Percentiles rank a stretch among this genome's conserved stretches.
Conservation (phyloP, 176 grass and related monocot genomes). For the Raddia distichophylla region DNA sequence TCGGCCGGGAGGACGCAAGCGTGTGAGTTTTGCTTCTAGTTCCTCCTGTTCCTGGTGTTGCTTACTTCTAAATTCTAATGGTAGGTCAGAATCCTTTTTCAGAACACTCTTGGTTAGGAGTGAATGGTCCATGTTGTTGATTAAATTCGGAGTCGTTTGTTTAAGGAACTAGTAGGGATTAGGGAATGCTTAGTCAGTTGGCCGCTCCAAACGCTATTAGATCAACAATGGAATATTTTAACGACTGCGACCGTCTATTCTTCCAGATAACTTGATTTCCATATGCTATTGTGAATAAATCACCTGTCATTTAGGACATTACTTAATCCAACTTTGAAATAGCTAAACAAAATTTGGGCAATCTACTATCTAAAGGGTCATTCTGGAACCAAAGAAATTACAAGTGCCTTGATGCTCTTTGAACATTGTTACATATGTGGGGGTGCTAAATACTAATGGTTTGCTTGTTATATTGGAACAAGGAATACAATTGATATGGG, state of each 20-base stretch:
- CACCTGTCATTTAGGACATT: neutral
- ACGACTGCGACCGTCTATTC: neutral
- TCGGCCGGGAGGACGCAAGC: conserved; percentile 83
- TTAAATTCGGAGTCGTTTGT: neutral
- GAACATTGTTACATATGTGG: neutral
- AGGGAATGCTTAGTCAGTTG: neutral
- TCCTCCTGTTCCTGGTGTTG: neutral
- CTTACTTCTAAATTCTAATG: neutral
- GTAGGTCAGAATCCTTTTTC: neutral
- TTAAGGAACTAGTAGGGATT: neutral
- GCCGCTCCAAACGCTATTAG: neutral
- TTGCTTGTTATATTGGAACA: neutral
- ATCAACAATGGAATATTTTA: conserved; percentile 20
- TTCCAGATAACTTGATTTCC: neutral
- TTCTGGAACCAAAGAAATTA: neutral
- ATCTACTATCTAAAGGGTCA: neutral
- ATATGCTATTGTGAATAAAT: conserved; percentile 13
- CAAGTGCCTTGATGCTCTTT: neutral
- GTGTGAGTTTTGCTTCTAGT: conserved; percentile 53
- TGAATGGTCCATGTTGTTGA: neutral
- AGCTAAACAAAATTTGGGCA: neutral
- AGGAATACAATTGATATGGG: neutral
- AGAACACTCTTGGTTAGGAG: neutral
- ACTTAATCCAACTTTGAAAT: neutral
- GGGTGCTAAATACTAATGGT: neutral